Conservation (phyloP, 78 protist species). For the Anaeramoeba flamelloides region DNA sequence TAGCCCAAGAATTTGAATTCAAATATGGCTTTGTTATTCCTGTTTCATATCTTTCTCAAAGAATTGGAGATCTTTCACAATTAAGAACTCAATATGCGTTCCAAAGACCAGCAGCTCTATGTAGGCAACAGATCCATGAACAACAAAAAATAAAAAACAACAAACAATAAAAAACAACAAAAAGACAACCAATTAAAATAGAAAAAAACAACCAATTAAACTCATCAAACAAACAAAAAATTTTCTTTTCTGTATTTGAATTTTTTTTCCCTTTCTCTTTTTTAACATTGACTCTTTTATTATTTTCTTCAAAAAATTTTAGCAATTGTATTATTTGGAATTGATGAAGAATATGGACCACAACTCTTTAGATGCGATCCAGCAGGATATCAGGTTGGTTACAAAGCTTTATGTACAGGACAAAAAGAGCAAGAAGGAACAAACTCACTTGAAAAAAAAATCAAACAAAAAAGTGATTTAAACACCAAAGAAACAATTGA, state of each 20-base stretch:
- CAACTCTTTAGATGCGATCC: conserved; percentile 80
- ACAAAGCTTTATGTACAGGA: conserved; percentile 72
- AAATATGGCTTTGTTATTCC: conserved; percentile 32
- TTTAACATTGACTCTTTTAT: background rate
- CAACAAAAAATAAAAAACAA: too few relatives aligned
- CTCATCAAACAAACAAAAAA: too few relatives aligned
- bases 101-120: conserved; percentile 64
- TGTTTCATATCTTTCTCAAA: conserved; percentile 56
- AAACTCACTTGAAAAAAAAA: conserved; percentile 78
- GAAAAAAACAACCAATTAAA: too few relatives aligned
- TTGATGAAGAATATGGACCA: conserved; percentile 67
- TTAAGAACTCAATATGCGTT: conserved; percentile 76
- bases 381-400: conserved; percentile 56
- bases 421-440: conserved; percentile 78
- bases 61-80: conserved; percentile 77
- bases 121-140: conserved; percentile 38
- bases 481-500: conserved; percentile 50
- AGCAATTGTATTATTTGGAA: conserved; percentile 62
- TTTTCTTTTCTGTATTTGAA: too few relatives aligned
- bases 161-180: too few relatives aligned
- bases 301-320: conserved; percentile 1
- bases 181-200: too few relatives aligned
- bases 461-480: conserved; percentile 51
- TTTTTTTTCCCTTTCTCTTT: background rate
- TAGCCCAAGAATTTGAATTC: conserved; percentile 68